Evolutionary conservation across 257 asterid species (phyloP), one percentile per base, ranked within the genome.

Genomic region (Petrea volubilis): DNA sequence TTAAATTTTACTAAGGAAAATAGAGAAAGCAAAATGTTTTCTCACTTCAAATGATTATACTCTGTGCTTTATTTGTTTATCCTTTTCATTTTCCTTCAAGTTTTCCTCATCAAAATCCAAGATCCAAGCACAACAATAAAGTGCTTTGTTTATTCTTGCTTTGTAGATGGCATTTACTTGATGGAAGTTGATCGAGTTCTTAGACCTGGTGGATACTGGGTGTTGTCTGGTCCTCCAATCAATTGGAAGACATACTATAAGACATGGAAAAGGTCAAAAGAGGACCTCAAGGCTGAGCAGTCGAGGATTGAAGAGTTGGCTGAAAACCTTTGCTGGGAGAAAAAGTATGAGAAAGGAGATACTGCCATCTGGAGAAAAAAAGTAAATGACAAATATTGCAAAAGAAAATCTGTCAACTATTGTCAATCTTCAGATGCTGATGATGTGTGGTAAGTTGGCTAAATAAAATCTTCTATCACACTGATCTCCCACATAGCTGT

Each of bases 311-410:
- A 93, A 77, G 88, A 90, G 69, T 74, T 90, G 72, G 97, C 98
- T n/a, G 92, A 85, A 81, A 73, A 33, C 61, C 98, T 93, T 79
- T 93, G 98, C 87, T 90, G 98, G 98, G 98, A 93, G 86, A 93
- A 93, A 64, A 90, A 93, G 84, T 93, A 90, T 38, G 98, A 93
- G 85, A 88, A 88, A 78, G 97, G 95, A 33, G 98, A 93, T 74
- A 65, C 85, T 51, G 97, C 97, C 46, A 90, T 93, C 78, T 93
- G 80, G 78, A 82, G 85, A 81, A 93, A 93, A 73, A 93, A 74
- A 71, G 65, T 77, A 27, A 87, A 88, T 62, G 57, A 82, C 58
- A 77, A 84, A 67, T 85, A 95, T 36, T 93, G 98, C 85, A 64
- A 15, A 69, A 81, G 87, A 58, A 81, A 79, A 79, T 78, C 91